phyloP scores from a whole-genome alignment of 352 stramenopile species.

The Phytophthora melonis region DNA sequence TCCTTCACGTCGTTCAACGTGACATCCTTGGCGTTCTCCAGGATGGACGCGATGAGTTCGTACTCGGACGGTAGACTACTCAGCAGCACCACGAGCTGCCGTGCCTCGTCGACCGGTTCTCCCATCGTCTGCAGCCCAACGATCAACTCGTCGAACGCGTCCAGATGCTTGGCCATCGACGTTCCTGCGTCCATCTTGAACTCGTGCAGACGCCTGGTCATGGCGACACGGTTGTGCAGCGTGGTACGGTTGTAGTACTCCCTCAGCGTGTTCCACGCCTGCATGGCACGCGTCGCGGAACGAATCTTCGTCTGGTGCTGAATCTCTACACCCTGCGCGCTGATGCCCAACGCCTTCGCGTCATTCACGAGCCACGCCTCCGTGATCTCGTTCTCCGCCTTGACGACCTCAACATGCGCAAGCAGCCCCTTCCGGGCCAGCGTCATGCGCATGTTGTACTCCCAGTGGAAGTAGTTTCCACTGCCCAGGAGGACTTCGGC shows the following conservation, averaged over 20 bases:
- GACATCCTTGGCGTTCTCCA: conserved; percentile 21
- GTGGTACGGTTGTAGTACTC: conserved; percentile 36
- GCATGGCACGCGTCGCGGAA: no score
- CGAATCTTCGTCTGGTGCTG: no score
- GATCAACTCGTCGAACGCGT: conserved; percentile 39
- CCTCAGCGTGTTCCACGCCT: conserved; percentile 27
- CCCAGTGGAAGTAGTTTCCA: no score
- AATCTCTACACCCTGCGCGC: no score
- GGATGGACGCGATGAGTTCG: no score
- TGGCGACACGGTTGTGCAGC: conserved; percentile 35
- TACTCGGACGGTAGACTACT: conserved; percentile 29
- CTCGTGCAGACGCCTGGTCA: conserved; percentile 14
- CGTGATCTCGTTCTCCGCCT: no score
- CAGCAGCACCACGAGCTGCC: conserved; percentile 33
- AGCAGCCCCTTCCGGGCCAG: no score
- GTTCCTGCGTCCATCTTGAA: not conserved
- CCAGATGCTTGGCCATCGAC: conserved; percentile 24
- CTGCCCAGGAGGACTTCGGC: no score
- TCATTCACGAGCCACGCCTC: no score
- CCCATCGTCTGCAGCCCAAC: conserved; percentile 28
- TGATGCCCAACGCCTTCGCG: no score
- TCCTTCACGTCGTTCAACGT: conserved; percentile 29
- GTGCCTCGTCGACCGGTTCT: conserved; percentile 27
- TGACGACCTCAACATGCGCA: no score
- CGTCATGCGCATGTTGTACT: no score